Percentiles rank a stretch among this genome's conserved stretches.
Evolutionary conservation across 2,329 filamentous ascomycete genomes (phyloP).

Genomic region (Fusarium nanum): DNA sequence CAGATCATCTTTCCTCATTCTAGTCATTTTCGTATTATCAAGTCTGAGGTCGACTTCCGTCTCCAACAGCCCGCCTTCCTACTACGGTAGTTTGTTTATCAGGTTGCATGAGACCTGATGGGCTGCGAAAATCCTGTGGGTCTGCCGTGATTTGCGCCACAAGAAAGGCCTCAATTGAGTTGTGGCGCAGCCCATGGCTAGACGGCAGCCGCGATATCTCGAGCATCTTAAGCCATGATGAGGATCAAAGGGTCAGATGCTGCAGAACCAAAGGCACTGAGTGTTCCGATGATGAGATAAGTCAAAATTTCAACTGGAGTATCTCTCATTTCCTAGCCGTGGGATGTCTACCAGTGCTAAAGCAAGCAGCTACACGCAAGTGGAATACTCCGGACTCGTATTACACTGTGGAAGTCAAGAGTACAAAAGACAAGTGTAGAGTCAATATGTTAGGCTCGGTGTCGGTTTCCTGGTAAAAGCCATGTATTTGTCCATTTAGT

Average conservation of each 20-base stretch:
- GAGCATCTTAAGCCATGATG: not conserved
- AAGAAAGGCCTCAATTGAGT: not conserved
- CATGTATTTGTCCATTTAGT: not conserved
- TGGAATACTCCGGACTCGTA: not conserved
- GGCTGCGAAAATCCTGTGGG: not conserved
- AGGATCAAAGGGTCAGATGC: not conserved
- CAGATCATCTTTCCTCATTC: not conserved
- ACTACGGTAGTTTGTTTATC: conserved; percentile 2
- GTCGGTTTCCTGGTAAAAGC: not conserved
- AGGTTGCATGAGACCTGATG: not conserved
- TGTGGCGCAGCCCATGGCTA: not conserved
- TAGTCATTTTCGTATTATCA: not conserved
- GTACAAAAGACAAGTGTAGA: not conserved
- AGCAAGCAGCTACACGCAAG: not conserved
- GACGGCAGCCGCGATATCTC: not conserved
- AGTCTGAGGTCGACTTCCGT: not conserved
- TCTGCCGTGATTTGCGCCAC: not conserved
- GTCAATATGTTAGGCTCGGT: not conserved
- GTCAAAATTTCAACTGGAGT: accelerated
- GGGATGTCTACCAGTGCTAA: not conserved
- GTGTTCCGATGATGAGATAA: not conserved
- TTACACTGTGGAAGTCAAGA: not conserved
- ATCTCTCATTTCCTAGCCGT: not conserved
- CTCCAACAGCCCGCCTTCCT: not conserved
- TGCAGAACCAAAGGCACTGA: not conserved